Evolutionary conservation across 169 alveolate species (phyloP), one percentile per base, ranked within the genome.

Genomic region (Cryptosporidium ubiquitum): DNA sequence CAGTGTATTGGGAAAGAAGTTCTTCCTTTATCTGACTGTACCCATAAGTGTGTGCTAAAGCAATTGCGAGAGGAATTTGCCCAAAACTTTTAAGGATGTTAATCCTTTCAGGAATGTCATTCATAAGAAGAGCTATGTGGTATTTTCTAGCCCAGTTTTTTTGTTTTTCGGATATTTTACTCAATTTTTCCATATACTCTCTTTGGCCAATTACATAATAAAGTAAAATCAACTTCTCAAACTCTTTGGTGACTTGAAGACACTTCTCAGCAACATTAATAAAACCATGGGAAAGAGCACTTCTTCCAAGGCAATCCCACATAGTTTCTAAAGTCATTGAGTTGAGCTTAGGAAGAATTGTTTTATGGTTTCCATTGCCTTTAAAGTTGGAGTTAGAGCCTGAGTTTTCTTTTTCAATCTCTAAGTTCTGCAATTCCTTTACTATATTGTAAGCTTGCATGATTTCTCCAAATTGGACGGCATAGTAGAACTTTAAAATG

Each of bases 391-490:
- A 16, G 31, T 37, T 37, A 5, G 68, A 40, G 3, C 49, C 29
- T 7, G 40, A 26, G 20, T 68, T 84, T 58, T 75, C 92, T 26
- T 70, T 84, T 60, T 64, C 86, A 51, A 47, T 52, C 18, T 92
- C 94, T 20, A 84, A 79, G 37, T 86, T 94, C 70, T 94, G 93
- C 12, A 93, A 40, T 9, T 93, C 95, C 44, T 89, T 75, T n/a
- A 94, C 93, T 20, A 91, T 91, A 40, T 93, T 85, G 49, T 84
- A 93, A 1, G 96, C 95, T n/a, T 91, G 92, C 60, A 92, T 85
- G 26, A 94, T 71, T 70, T 94, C 94, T 29, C 95, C 95, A 44
- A 93, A 84, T 20, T 92, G 85, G 1, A 94, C 42, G 33, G 96
- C 95, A 37, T 93, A 84, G 14, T 92, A 86, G 74, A 94, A 94